Percentiles rank a stretch among this genome's conserved stretches.
These are phyloP conservation scores for Mycena crocata DNA, from an alignment of 768 basidiomycete genomes.

Conservation along the genomic window DNA sequence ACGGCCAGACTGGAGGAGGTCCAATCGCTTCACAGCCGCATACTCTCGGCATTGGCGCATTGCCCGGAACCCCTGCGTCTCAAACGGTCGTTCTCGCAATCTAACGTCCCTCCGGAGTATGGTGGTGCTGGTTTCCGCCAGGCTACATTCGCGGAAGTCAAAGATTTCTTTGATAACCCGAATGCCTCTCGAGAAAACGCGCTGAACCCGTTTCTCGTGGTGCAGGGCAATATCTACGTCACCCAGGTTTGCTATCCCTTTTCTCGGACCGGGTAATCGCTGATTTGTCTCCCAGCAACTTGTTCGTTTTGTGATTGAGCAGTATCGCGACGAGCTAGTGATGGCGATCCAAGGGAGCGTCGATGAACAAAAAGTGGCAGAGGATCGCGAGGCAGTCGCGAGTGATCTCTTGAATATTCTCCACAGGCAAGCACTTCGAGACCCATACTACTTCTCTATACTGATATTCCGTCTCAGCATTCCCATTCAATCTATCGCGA, in stretches of 20 bases:
- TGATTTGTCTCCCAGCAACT: constrained; percentile 72
- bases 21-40: constrained; percentile 80
- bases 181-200: constrained; percentile 88
- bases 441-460: constrained; percentile 16
- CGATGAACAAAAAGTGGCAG: constrained; percentile 72
- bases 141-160: constrained; percentile 88
- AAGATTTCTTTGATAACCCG: constrained; percentile 92
- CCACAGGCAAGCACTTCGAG: constrained; percentile 65
- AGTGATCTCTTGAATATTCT: constrained; percentile 89
- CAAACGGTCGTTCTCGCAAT: constrained; percentile 64
- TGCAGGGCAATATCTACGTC: constrained; percentile 93
- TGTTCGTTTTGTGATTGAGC: constrained; percentile 91
- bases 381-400: constrained; percentile 86
- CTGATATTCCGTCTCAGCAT: constrained; percentile 63
- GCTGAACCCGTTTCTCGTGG: constrained; percentile 89
- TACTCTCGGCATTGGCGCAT: constrained; percentile 78
- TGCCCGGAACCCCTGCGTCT: constrained; percentile 81
- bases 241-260: constrained; percentile 74
- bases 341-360: constrained; percentile 72
- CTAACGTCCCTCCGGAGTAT: constrained; percentile 67
- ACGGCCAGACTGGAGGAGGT: constrained; percentile 89
- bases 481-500: constrained; percentile 93
- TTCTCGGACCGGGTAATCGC: background rate
- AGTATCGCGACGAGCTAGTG: constrained; percentile 89
- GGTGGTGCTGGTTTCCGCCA: constrained; percentile 81